These are phyloP conservation scores for Buddleja alternifolia DNA, from an alignment of 257 asterid genomes.

Conservation along the genomic window DNA sequence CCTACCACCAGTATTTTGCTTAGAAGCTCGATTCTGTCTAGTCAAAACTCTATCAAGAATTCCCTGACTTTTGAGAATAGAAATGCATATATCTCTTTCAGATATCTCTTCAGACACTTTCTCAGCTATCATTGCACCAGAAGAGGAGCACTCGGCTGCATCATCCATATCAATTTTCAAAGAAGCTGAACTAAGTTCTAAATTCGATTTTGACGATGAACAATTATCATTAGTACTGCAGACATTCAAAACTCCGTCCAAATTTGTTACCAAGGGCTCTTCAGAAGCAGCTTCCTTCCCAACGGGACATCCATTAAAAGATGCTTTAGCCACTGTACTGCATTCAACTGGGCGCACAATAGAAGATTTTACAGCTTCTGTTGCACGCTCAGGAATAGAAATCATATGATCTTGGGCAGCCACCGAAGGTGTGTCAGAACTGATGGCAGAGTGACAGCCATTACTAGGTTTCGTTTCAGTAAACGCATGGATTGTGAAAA, in stretches of 20 bases:
- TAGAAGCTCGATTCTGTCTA: slow-evolving; percentile 35
- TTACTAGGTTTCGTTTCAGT: slow-evolving; percentile 38
- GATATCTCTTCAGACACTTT: slow-evolving; percentile 51
- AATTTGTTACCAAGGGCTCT: slow-evolving; percentile 46
- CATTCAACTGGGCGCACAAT: slow-evolving; percentile 30
- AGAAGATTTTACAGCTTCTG: slow-evolving; percentile 38
- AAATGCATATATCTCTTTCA: slow-evolving; percentile 63
- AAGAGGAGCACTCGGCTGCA: slow-evolving; percentile 74
- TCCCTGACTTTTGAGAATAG: slow-evolving; percentile 64
- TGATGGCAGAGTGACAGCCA: slow-evolving; percentile 45
- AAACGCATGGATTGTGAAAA: slow-evolving; percentile 33
- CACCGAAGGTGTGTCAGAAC: slow-evolving; percentile 48
- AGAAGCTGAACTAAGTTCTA: slow-evolving; percentile 48
- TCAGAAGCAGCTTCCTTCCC: slow-evolving; percentile 43
- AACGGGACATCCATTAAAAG: slow-evolving; percentile 42
- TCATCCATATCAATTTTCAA: slow-evolving; percentile 51
- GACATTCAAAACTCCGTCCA: slow-evolving; percentile 41
- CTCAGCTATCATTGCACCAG: slow-evolving; percentile 56
- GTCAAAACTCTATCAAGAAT: slow-evolving; percentile 44
- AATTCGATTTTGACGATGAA: slow-evolving; percentile 70
- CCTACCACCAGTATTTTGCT: slow-evolving; percentile 29
- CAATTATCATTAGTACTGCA: slow-evolving; percentile 44
- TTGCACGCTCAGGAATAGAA: slow-evolving; percentile 39
- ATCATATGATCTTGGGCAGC: slow-evolving; percentile 38
- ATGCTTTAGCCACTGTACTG: slow-evolving; percentile 37